phyloP scores from a whole-genome alignment of 1,139 yeast genomes.

The Pichia cactophila region DNA sequence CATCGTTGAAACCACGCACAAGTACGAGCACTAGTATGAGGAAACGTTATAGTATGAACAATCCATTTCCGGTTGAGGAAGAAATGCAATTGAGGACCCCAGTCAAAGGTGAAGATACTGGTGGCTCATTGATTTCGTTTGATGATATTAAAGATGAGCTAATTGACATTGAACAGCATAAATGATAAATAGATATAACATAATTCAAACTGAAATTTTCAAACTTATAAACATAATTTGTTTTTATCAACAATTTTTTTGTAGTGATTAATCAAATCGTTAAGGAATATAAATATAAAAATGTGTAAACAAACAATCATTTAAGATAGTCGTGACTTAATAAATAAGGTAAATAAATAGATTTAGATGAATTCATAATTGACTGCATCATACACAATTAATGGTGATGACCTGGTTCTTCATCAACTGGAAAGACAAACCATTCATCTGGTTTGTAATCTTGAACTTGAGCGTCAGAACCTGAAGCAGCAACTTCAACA shows the following conservation, averaged over 20 bases:
- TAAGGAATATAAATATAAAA: background rate
- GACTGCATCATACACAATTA: constrained; percentile 1
- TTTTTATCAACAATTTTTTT: no score
- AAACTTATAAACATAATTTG: no score
- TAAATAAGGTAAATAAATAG: constrained; percentile 10
- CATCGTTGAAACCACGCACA: background rate
- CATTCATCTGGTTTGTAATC: constrained; percentile 53
- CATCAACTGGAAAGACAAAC: constrained; percentile 78
- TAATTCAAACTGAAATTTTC: no score
- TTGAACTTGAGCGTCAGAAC: constrained; percentile 32
- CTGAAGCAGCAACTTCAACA: constrained; percentile 58
- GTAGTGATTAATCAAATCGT: background rate
- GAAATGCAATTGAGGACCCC: background rate
- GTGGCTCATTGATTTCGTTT: constrained; percentile 13
- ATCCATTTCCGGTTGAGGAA: constrained; percentile 21
- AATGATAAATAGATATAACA: background rate
- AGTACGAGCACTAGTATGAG: constrained; percentile 5
- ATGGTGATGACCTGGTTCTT: constrained; percentile 46
- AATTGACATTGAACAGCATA: constrained; percentile 3
- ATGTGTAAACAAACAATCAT: background rate
- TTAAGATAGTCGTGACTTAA: background rate
- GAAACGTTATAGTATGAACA: constrained; percentile 20
- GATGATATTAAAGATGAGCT: constrained; percentile 12
- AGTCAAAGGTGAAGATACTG: constrained; percentile 10
- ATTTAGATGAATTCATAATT: background rate